Evolutionary conservation across 2,329 filamentous ascomycete genomes (phyloP).

Genomic region (Acarospora socialis): DNA sequence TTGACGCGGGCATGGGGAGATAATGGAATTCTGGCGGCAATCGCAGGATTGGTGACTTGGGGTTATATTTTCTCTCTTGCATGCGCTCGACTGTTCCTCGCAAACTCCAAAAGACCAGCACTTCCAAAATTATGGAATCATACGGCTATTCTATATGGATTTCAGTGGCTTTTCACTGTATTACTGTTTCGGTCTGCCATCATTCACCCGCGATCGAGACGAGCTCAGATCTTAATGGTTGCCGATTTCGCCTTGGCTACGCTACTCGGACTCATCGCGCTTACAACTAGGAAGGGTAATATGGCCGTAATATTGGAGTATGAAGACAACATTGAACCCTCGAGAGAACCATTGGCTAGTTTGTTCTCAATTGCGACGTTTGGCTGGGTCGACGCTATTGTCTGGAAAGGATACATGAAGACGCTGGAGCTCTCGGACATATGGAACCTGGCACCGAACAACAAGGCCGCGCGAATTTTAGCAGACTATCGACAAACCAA

Average conservation of each 20-base stretch:
- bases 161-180: conserved; percentile 65
- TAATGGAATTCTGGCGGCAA: conserved; percentile 44
- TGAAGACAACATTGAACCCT: conserved; percentile 77
- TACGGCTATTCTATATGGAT: conserved; percentile 67
- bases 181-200: conserved; percentile 74
- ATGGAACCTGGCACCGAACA: conserved; percentile 79
- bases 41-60: conserved; percentile 62
- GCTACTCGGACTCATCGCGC: conserved; percentile 58
- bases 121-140: conserved; percentile 80
- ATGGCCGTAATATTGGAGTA: conserved; percentile 77
- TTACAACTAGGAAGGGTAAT: conserved; percentile 82
- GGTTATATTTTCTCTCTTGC: conserved; percentile 64
- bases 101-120: conserved; percentile 32
- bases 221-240: conserved; percentile 51
- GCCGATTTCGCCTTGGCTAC: conserved; percentile 62
- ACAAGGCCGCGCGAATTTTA: conserved; percentile 73
- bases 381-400: conserved; percentile 76
- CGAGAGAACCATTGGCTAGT: conserved; percentile 74
- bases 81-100: conserved; percentile 48
- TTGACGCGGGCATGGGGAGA: conserved; percentile 44
- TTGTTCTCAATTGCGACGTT: conserved; percentile 80
- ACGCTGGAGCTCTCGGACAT: conserved; percentile 72
- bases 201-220: conserved; percentile 55
- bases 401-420: conserved; percentile 77
- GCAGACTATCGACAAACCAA: conserved; percentile 72